phyloP scores from a whole-genome alignment of 1,284 basidiomycete genomes.

The Moesziomyces sp. region DNA sequence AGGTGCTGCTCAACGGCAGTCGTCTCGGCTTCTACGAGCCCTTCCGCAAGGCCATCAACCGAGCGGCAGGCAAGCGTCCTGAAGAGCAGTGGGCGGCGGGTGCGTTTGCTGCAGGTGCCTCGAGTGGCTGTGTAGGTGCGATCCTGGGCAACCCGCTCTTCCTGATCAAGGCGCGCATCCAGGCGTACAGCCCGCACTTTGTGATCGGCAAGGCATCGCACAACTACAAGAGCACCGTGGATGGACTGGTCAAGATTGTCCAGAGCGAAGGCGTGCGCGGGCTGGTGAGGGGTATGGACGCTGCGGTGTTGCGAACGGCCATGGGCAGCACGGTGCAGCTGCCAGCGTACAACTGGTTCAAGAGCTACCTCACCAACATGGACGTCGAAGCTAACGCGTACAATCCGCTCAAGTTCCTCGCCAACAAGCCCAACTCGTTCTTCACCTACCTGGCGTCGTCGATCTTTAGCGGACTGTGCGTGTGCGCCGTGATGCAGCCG shows the following conservation, averaged over 20 bases:
- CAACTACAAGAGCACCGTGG: constrained; percentile 83
- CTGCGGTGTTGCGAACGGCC: constrained; percentile 89
- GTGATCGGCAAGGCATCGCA: constrained; percentile 95
- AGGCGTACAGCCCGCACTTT: constrained; percentile 78
- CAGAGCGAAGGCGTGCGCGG: constrained; percentile 81
- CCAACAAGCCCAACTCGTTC: constrained; percentile 74
- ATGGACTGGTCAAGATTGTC: constrained; percentile 84
- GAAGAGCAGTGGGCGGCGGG: constrained; percentile 73
- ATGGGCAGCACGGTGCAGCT: constrained; percentile 97
- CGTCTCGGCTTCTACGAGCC: constrained; percentile 97
- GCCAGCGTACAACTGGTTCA: constrained; percentile 89
- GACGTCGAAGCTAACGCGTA: constrained; percentile 66
- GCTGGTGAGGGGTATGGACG: constrained; percentile 88
- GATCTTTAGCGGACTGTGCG: constrained; percentile 88
- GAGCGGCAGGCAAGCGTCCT: constrained; percentile 75
- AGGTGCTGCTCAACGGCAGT: constrained; percentile 94
- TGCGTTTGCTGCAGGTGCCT: constrained; percentile 80
- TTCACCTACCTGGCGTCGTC: constrained; percentile 90
- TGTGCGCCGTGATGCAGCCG: constrained; percentile 72
- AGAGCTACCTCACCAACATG: constrained; percentile 57
- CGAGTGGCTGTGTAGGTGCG: constrained; percentile 88
- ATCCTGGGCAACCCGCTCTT: constrained; percentile 93
- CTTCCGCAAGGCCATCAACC: constrained; percentile 80
- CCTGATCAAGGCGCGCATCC: constrained; percentile 96
- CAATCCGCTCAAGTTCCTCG: constrained; percentile 56